These are phyloP conservation scores for Chlorella vulgaris DNA, from an alignment of 139 green algal genomes.

Conservation along the genomic window DNA sequence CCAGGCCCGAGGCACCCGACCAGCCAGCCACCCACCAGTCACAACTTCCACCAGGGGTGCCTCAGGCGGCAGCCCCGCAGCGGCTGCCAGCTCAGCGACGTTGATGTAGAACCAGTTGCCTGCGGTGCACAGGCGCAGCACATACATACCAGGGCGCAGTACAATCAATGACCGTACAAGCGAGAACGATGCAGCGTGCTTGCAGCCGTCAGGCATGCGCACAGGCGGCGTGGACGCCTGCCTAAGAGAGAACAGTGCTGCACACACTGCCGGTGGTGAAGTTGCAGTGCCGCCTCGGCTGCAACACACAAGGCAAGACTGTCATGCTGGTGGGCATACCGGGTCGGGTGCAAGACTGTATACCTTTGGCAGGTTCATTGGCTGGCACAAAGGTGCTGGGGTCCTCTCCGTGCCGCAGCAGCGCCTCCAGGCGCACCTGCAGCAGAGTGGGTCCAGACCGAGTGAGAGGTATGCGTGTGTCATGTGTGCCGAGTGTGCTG, in stretches of 20 bases:
- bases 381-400: constrained; percentile 73
- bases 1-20: too few relatives aligned
- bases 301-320: too few relatives aligned
- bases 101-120: constrained; percentile 69
- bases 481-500: too few relatives aligned
- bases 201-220: too few relatives aligned
- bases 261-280: too few relatives aligned
- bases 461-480: too few relatives aligned
- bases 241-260: too few relatives aligned
- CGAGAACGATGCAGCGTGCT: background rate
- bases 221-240: too few relatives aligned
- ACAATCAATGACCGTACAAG: background rate
- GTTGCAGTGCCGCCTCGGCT: too few relatives aligned
- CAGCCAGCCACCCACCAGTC: background rate
- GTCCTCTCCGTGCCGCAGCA: constrained; percentile 69
- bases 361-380: constrained; percentile 61
- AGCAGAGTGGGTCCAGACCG: too few relatives aligned
- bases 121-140: background rate
- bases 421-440: constrained; percentile 57
- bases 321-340: too few relatives aligned
- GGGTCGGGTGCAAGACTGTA: background rate
- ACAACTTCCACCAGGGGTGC: constrained; percentile 66
- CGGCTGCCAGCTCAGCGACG: constrained; percentile 51
- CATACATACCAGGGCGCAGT: background rate
- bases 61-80: constrained; percentile 49